A percentile compares a stretch with the other conserved stretches of the same genome.
phyloP scores from a whole-genome alignment of 768 basidiomycete species.

The Lentinula sp. region DNA sequence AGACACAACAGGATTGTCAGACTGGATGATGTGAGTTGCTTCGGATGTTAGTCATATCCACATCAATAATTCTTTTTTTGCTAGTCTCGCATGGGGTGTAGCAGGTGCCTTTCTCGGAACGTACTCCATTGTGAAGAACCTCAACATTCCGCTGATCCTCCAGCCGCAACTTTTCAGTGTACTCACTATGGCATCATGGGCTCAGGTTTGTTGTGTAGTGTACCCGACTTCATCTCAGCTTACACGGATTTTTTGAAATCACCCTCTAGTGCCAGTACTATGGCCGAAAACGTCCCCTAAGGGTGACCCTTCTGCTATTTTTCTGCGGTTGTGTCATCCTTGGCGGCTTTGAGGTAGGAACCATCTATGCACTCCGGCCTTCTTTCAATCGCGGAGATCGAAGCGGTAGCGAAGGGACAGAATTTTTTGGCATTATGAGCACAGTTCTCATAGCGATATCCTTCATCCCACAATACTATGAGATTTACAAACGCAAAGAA shows the following conservation, averaged over 20 bases:
- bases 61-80: not conserved
- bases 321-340: constrained; percentile 35
- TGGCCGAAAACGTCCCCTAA: constrained; percentile 30
- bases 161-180: constrained; percentile 60
- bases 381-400: constrained; percentile 21
- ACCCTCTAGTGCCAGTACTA: constrained; percentile 73
- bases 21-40: constrained; percentile 51
- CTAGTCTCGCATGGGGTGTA: constrained; percentile 56
- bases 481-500: constrained; percentile 61
- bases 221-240: no score
- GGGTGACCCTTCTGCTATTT: constrained; percentile 27
- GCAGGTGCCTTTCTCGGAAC: constrained; percentile 56
- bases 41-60: not conserved
- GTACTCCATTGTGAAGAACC: constrained; percentile 57
- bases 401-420: constrained; percentile 21
- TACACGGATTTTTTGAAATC: constrained; percentile 42
- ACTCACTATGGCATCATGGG: constrained; percentile 1
- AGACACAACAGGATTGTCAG: constrained; percentile 64
- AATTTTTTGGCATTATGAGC: constrained; percentile 57
- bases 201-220: not conserved
- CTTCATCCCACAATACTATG: constrained; percentile 64
- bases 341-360: constrained; percentile 52
- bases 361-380: constrained; percentile 54
- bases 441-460: constrained; percentile 52
- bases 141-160: constrained; percentile 69